phyloP scores from a whole-genome alignment of 2,329 filamentous ascomycete genomes.

The Cordyceps javanica region DNA sequence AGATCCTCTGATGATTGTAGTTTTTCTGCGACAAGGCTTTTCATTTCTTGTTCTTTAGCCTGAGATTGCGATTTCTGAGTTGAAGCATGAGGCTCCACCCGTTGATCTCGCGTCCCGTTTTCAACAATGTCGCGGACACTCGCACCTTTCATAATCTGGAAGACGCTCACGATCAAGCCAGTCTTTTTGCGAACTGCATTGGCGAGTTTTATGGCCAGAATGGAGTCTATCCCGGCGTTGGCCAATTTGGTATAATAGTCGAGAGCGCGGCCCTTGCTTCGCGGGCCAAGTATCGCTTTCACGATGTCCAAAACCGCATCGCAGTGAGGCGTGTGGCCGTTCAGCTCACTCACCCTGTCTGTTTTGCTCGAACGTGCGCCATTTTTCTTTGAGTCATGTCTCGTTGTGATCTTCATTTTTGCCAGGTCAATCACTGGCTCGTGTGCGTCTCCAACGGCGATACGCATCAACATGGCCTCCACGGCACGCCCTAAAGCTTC shows the following conservation, averaged over 20 bases:
- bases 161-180: conserved; percentile 18
- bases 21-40: too few species aligned
- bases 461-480: neutral
- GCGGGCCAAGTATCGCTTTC: conserved; percentile 14
- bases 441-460: neutral
- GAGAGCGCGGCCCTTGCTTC: conserved; percentile 13
- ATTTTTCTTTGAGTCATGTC: too few species aligned
- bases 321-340: too few species aligned
- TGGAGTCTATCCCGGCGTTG: conserved; percentile 20
- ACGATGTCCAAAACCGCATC: conserved; percentile 15
- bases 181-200: conserved; percentile 16
- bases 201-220: conserved; percentile 20
- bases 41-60: too few species aligned
- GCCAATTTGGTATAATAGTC: conserved; percentile 16
- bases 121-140: conserved; percentile 16
- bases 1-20: too few species aligned
- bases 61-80: too few species aligned
- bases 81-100: too few species aligned
- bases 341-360: too few species aligned
- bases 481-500: conserved; percentile 12
- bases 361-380: too few species aligned
- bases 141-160: conserved; percentile 17
- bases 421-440: neutral
- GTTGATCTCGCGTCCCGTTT: too few species aligned
- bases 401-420: too few species aligned